A percentile compares a stretch with the other conserved stretches of the same genome.
Conservation (phyloP, 176 grass and related monocot genomes). For the Aechmea fasciata region DNA sequence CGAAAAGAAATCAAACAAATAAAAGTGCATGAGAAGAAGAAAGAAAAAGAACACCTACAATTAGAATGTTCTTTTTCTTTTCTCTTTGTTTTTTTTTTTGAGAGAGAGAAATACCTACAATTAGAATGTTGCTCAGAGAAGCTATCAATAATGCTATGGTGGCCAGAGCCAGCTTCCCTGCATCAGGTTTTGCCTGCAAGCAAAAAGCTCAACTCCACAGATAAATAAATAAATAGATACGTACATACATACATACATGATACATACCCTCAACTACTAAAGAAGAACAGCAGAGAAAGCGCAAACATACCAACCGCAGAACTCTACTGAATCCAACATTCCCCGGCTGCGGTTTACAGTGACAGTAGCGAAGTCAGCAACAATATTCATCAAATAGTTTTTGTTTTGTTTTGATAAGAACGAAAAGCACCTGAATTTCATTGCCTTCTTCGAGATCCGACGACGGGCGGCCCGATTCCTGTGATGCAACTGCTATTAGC, state of each 20-base stretch:
- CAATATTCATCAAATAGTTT: conserved; percentile 19
- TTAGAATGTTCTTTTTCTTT: not conserved
- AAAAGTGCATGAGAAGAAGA: too few relatives aligned
- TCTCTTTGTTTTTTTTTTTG: too few relatives aligned
- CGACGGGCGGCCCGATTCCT: conserved; percentile 43
- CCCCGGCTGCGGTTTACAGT: conserved; percentile 37
- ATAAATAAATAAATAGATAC: conserved; percentile 22
- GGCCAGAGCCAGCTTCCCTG: conserved; percentile 57
- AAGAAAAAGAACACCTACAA: not conserved
- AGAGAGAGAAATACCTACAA: conserved; percentile 51
- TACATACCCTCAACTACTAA: not conserved
- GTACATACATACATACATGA: too few relatives aligned
- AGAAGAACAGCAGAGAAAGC: not conserved
- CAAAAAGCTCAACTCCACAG: not conserved
- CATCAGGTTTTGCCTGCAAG: conserved; percentile 71
- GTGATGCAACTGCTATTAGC: not conserved
- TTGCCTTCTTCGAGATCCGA: conserved; percentile 83
- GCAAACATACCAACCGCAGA: conserved; percentile 52
- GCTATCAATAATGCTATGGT: conserved; percentile 73
- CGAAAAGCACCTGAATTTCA: conserved; percentile 56
- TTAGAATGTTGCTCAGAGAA: conserved; percentile 72
- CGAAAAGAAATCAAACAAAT: too few relatives aligned
- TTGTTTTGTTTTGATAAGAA: not conserved
- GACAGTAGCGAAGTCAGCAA: conserved; percentile 13
- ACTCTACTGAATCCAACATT: conserved; percentile 83